Conservation (phyloP, 1,284 basidiomycete genomes). For the Psilocybe mexicana region DNA sequence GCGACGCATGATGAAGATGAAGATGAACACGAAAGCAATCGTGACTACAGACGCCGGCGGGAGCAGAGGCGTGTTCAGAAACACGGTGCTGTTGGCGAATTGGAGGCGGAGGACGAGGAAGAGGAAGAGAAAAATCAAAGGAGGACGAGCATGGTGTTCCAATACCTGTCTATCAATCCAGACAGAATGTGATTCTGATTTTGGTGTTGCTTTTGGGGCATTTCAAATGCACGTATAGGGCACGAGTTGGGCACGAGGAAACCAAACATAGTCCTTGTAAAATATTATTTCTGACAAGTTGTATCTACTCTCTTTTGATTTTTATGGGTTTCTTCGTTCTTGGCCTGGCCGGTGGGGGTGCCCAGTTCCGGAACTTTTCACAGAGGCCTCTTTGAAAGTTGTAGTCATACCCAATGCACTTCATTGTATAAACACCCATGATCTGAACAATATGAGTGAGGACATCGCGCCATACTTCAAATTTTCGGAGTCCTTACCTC, state of each 20-base stretch:
- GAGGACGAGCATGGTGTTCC: constrained; percentile 18
- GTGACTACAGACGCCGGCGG: not conserved
- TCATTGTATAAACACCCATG: constrained; percentile 28
- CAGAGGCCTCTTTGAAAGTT: constrained; percentile 24
- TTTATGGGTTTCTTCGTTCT: not conserved
- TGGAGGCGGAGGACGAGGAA: constrained; percentile 27
- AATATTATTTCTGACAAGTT: no score
- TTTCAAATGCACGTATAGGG: no score
- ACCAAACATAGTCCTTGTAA: no score
- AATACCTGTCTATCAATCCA: not conserved
- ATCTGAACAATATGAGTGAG: constrained; percentile 10
- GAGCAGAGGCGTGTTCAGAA: not conserved
- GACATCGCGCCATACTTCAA: not conserved
- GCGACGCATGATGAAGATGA: constrained; percentile 7
- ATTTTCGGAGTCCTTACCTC: constrained; percentile 18
- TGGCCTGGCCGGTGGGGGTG: constrained; percentile 4
- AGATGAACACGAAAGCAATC: not conserved
- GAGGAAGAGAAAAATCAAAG: constrained; percentile 20
- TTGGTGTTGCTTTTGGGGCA: not conserved
- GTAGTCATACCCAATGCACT: constrained; percentile 29
- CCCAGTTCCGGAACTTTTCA: constrained; percentile 23
- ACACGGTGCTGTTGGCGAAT: constrained; percentile 21
- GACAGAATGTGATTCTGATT: not conserved
- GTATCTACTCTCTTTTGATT: not conserved
- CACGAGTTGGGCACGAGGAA: no score